Evolutionary conservation across 768 basidiomycete genomes (phyloP).

Genomic region (Suillus bovinus): DNA sequence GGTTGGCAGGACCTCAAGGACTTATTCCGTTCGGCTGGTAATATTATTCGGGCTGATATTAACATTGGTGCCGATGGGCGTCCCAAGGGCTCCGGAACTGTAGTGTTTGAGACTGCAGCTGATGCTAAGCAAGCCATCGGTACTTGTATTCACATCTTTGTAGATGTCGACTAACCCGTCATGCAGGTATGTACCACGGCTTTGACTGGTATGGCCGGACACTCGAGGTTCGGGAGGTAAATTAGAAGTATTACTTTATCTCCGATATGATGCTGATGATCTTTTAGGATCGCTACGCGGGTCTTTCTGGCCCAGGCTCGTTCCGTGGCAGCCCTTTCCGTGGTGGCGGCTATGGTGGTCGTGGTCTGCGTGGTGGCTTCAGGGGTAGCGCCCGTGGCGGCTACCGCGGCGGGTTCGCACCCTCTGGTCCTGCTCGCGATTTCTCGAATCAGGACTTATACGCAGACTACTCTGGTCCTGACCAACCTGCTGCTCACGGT

Average conservation of each 20-base stretch:
- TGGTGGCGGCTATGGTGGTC: conserved; percentile 39
- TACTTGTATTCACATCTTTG: conserved; percentile 39
- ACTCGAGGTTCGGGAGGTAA: conserved; percentile 93
- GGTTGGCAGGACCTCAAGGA: conserved; percentile 99
- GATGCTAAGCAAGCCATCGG: conserved; percentile 93
- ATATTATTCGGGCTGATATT: conserved; percentile 94
- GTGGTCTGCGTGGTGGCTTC: conserved; percentile 52
- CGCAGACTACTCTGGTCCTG: conserved; percentile 90
- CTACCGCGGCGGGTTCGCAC: conserved; percentile 58
- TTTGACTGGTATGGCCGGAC: conserved; percentile 97
- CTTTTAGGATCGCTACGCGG: conserved; percentile 81
- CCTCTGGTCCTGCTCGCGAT: conserved; percentile 52
- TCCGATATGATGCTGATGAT: background rate
- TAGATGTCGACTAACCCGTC: background rate
- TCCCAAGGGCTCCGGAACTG: conserved; percentile 97
- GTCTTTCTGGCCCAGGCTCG: conserved; percentile 66
- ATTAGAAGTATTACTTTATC: conserved; percentile 16
- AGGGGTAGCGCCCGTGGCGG: conserved; percentile 53
- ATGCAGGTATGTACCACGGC: conserved; percentile 89
- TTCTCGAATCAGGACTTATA: conserved; percentile 90
- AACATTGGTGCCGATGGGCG: conserved; percentile 91
- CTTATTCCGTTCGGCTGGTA: conserved; percentile 92
- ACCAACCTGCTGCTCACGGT: conserved; percentile 48
- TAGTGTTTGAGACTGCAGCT: conserved; percentile 89
- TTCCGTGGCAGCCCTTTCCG: conserved; percentile 52